Conservation (phyloP, 192 early-diverging fungal species). For the Mortierella claussenii region DNA sequence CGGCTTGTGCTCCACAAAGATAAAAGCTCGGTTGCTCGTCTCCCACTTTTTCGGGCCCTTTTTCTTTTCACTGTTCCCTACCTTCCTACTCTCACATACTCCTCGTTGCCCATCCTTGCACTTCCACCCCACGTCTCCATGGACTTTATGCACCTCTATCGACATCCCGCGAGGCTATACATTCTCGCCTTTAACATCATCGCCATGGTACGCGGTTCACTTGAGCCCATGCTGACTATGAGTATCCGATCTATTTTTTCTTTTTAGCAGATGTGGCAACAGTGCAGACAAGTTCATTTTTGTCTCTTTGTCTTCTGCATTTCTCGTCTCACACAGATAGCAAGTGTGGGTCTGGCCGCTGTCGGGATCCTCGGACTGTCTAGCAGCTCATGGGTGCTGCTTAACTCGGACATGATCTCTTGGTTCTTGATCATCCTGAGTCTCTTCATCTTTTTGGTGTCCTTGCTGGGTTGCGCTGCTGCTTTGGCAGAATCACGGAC, state of each 20-base stretch:
- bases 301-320: background rate
- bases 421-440: slow-evolving; percentile 22
- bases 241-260: background rate
- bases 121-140: too few species aligned
- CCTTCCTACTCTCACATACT: too few species aligned
- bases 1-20: too few species aligned
- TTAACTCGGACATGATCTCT: slow-evolving; percentile 10
- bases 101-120: too few species aligned
- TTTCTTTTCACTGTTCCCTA: too few species aligned
- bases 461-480: slow-evolving; percentile 13
- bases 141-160: slow-evolving; percentile 11
- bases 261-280: too few species aligned
- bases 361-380: slow-evolving; percentile 12
- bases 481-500: background rate
- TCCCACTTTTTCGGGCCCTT: too few species aligned
- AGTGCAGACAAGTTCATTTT: too few species aligned
- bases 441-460: slow-evolving; percentile 15
- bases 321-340: slow-evolving; percentile 4
- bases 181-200: slow-evolving; percentile 21
- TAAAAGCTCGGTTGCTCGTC: too few species aligned
- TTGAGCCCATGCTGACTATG: background rate
- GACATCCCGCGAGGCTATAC: slow-evolving; percentile 19
- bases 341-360: slow-evolving; percentile 17
- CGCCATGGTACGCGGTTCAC: slow-evolving; percentile 9
- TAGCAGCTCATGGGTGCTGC: background rate